Base-by-base conservation (phyloP, 192 early-diverging fungal genomes). In the Entomortierella beljakovae region DNA sequence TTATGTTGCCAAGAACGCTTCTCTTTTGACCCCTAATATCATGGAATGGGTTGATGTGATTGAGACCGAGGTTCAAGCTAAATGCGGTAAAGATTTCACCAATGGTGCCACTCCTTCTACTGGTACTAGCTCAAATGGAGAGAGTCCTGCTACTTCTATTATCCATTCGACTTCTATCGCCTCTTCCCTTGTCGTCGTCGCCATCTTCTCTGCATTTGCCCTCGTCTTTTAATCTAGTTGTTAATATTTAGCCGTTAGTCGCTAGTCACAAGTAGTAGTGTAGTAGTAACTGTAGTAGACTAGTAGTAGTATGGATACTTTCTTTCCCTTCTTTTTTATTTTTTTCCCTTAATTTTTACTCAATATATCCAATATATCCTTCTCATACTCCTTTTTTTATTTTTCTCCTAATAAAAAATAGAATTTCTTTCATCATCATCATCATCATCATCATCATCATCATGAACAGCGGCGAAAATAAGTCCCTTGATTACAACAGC, bases 81-180 rank as follows among this genome's bases (percentile, higher is more conserved):
- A 79, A 57, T 79, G 75, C 54, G 75, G 75, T 16, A 22, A 38
- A 2, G 75, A 65, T 28, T 79, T 79, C 32, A 70, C 61, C 4
- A 57, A 79, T 31, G 75, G 75, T 16, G 50, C 43, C 7, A 15
- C 61, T 26, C 67, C 74, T 18, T 53, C 65, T 13, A 25, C 38
- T 1, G 50, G 28, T 13, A 20, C 43, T 46, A 16, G 43, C 43
- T 5, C 43, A 11, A 46, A 4, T n/a, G n/a, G n/a, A n/a, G n/a
- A n/a, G 2, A 46, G 43, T 16, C 2, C 43, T 46, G 43, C 43
- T 4, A 4, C 20, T 20, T 46, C 43, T 3, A 20, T 4, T 5
- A 3, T 20, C 15, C 3, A 16, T 20, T 46, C 43, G 3, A 3
- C 5, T 15, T 4, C 15, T 11, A 5, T 20, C 43, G 20, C 7